Conservation (phyloP, 139 green algal species). For the Ostreobium quekettii region DNA sequence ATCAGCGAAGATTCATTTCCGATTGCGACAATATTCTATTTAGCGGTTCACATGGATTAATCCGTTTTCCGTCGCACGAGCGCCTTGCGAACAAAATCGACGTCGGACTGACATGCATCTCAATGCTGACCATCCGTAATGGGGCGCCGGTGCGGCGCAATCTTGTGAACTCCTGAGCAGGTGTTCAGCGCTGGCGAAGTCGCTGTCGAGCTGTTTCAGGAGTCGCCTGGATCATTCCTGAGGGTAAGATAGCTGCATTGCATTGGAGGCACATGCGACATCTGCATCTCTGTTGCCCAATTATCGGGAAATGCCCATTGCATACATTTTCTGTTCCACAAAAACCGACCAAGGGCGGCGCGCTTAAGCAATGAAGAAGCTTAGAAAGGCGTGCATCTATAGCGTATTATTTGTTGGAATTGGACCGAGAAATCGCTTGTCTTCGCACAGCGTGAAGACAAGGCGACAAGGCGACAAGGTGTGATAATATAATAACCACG, state of each 20-base stretch:
- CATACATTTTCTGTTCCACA: background rate
- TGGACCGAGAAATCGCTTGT: too few species aligned
- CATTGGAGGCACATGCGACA: background rate
- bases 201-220: conserved; percentile 61
- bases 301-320: background rate
- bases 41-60: too few species aligned
- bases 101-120: background rate
- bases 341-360: background rate
- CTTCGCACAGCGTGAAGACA: too few species aligned
- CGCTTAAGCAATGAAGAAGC: too few species aligned
- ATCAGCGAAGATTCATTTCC: too few species aligned
- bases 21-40: too few species aligned
- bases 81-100: too few species aligned
- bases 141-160: too few species aligned
- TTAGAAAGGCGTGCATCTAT: background rate
- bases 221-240: conserved; percentile 58
- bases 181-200: conserved; percentile 66
- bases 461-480: too few species aligned
- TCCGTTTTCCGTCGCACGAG: too few species aligned
- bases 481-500: too few species aligned
- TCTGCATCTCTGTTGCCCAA: background rate
- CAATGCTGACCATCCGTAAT: conserved; percentile 1
- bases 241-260: conserved; percentile 34
- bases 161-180: conserved; percentile 30
- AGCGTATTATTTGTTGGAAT: background rate